Percentiles rank a stretch among this genome's conserved stretches.
These are phyloP conservation scores for Teunomyces funiuensis DNA, from an alignment of 805 yeast species.

Conservation along the genomic window DNA sequence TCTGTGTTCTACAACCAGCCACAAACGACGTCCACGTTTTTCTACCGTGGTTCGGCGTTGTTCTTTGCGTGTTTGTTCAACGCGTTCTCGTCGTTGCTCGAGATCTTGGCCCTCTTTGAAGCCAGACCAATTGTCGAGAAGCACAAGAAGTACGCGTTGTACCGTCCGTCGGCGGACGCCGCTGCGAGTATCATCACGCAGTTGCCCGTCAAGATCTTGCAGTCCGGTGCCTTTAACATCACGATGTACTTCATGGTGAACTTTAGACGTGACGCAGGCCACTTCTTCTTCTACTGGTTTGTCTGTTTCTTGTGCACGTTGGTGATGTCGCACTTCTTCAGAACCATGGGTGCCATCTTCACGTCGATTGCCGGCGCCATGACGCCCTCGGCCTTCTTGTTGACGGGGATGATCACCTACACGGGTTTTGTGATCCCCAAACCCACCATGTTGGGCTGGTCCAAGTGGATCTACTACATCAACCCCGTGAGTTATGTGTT, in stretches of 20 bases:
- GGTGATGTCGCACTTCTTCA: slow-evolving; percentile 24
- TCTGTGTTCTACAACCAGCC: slow-evolving; percentile 56
- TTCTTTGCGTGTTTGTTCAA: slow-evolving; percentile 56
- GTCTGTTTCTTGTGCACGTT: slow-evolving; percentile 21
- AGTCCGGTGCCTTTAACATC: slow-evolving; percentile 30
- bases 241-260: slow-evolving; percentile 51
- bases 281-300: slow-evolving; percentile 40
- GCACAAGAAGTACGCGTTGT: slow-evolving; percentile 69
- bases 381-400: slow-evolving; percentile 23
- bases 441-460: slow-evolving; percentile 68
- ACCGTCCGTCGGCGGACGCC: slow-evolving; percentile 73
- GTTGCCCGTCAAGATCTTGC: slow-evolving; percentile 54
- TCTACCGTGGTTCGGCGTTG: slow-evolving; percentile 46
- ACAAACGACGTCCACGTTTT: slow-evolving; percentile 46
- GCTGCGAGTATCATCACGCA: slow-evolving; percentile 58
- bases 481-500: slow-evolving; percentile 59
- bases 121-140: slow-evolving; percentile 65
- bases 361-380: slow-evolving; percentile 24
- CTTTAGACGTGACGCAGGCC: slow-evolving; percentile 36
- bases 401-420: slow-evolving; percentile 46
- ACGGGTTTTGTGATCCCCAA: slow-evolving; percentile 67
- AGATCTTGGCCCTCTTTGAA: slow-evolving; percentile 55
- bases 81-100: slow-evolving; percentile 54
- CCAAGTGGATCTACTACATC: slow-evolving; percentile 60
- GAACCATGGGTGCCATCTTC: slow-evolving; percentile 25